Conservation (phyloP, 2,329 filamentous ascomycete species). For the Fusarium piperis region DNA sequence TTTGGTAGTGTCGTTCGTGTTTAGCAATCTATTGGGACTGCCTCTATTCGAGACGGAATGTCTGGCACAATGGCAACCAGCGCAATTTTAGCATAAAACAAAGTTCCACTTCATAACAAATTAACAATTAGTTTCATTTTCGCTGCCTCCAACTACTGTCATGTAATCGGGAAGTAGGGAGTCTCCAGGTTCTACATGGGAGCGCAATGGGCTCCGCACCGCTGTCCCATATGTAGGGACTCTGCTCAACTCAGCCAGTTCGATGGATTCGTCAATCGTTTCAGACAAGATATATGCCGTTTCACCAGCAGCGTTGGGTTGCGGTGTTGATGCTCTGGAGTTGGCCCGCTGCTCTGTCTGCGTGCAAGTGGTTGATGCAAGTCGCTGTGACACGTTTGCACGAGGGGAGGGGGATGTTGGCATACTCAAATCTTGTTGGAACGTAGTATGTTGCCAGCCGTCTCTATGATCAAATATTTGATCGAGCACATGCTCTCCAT, state of each 20-base stretch:
- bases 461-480: constrained; percentile 89
- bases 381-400: constrained; percentile 42
- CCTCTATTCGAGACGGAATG: not conserved
- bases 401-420: constrained; percentile 68
- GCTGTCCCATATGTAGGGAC: constrained; percentile 83
- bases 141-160: constrained; percentile 52
- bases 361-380: constrained; percentile 58
- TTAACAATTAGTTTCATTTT: not conserved
- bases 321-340: not conserved
- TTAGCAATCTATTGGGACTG: not conserved
- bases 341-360: constrained; percentile 50
- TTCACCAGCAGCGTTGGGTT: constrained; percentile 31
- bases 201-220: constrained; percentile 68
- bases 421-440: constrained; percentile 74
- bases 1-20: not conserved
- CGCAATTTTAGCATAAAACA: not conserved
- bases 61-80: not conserved
- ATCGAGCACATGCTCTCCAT: constrained; percentile 91
- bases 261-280: constrained; percentile 63
- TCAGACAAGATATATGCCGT: constrained; percentile 61
- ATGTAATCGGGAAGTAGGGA: constrained; percentile 71
- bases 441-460: constrained; percentile 77
- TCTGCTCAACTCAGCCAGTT: constrained; percentile 72
- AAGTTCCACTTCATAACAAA: not conserved
- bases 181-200: constrained; percentile 58